Base-by-base conservation (phyloP, 805 yeast species). In the Candida maesae region DNA sequence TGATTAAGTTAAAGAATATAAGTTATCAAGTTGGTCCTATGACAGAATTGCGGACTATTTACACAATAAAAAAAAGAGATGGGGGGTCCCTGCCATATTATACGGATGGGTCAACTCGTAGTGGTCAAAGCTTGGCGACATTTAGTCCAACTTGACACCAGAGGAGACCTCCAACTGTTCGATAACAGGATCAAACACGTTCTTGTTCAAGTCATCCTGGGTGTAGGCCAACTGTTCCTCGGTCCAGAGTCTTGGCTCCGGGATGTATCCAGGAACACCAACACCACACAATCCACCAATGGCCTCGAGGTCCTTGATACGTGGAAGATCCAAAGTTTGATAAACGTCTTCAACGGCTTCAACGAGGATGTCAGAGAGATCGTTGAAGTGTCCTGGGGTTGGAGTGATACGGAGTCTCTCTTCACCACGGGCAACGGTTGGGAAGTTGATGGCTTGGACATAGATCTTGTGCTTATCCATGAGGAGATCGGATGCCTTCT, bases 401-500 rank as follows among this genome's bases (percentile, higher is more conserved):
- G 99, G 98, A n/a, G 99, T 93, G 60, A 93, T 80, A 68, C 99
- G 81, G 57, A 93, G 78, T 63, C 99, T 81, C 70, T 93, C 99
- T 51, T 89, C 83, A 46, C 99, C 99, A 52, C 84, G 80, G 15
- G 96, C 83, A 46, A 93, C 99, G 18, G 99, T 93, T 46, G 99
- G 99, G 79, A 84, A 93, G 70, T 93, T 93, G 64, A 93, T 93
- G 35, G 98, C 96, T 70, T 93, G 99, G 34, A 95, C 99, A 59
- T 93, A 93, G 61, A 93, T 90, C 50, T 77, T 74, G 67, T 89
- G 84, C 55, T 84, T 79, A 49, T 83, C 76, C 72, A 93, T 79
- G 59, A 93, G 77, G 63, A 84, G 63, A 63, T 93, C 99, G 17
- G 95, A 85, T 9, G 98, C 98, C 45, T 70, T 70, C 64, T 91